phyloP scores from a whole-genome alignment of 768 basidiomycete species.

The Vishniacozyma victoriae region DNA sequence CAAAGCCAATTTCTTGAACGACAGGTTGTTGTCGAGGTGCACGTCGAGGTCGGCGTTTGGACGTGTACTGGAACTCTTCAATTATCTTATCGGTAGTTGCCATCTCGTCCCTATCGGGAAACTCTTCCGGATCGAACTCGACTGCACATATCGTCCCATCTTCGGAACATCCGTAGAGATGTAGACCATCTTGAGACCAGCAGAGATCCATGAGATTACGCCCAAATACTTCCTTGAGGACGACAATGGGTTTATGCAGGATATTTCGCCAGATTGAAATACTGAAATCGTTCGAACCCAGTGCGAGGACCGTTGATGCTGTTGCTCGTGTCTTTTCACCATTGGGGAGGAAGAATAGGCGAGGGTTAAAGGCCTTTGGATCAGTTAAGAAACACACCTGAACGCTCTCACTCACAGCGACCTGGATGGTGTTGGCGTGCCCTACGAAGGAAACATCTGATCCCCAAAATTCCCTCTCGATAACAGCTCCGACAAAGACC shows the following conservation, averaged over 20 bases:
- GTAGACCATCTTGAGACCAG: slow-evolving; percentile 90
- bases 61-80: slow-evolving; percentile 28
- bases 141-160: slow-evolving; percentile 91
- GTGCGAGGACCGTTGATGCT: slow-evolving; percentile 53
- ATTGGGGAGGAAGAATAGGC: slow-evolving; percentile 79
- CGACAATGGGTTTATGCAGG: slow-evolving; percentile 79
- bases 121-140: slow-evolving; percentile 58
- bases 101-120: slow-evolving; percentile 44
- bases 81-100: slow-evolving; percentile 49
- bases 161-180: slow-evolving; percentile 88
- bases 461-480: slow-evolving; percentile 74
- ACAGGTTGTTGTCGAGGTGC: slow-evolving; percentile 3
- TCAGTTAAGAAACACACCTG: neutral
- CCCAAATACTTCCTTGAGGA: slow-evolving; percentile 89
- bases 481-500: slow-evolving; percentile 95
- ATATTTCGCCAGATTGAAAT: slow-evolving; percentile 97
- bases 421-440: slow-evolving; percentile 94
- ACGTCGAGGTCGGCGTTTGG: slow-evolving; percentile 6
- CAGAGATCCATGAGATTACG: slow-evolving; percentile 90
- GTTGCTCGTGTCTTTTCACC: slow-evolving; percentile 51
- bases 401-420: slow-evolving; percentile 60
- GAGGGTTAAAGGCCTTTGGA: slow-evolving; percentile 80
- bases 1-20: slow-evolving; percentile 15
- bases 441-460: slow-evolving; percentile 91
- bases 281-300: slow-evolving; percentile 88